Evolutionary conservation across 2,329 filamentous ascomycete genomes (phyloP), one percentile per base, ranked within the genome.

Genomic region (Fusarium odoratissimum): DNA sequence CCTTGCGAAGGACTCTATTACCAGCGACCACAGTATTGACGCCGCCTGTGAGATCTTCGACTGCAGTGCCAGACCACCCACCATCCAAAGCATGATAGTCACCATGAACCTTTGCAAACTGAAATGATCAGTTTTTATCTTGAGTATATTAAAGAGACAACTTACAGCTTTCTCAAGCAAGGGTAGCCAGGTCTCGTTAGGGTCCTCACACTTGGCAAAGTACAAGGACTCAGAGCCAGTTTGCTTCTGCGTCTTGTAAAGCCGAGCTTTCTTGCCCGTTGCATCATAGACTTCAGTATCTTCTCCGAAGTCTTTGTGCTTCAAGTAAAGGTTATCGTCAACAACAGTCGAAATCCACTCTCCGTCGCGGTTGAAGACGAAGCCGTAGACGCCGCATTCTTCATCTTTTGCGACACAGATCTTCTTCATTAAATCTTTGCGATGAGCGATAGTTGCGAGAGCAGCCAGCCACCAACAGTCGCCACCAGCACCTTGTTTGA

Each of bases 391-490:
- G 10, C 91, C 92, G 48, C 83, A 92, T 83, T 78, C 88, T 83
- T 93, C 90, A 71, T 94, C 88, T 9, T 88, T 86, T 11, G 87
- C 89, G 42, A 94, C 89, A 70, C 92, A 94, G 12, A 94, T 85
- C 64, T 86, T 87, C 60, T 91, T 86, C 75, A 94, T 91, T 37
- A 93, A 79, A 5, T 87, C 89, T 57, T 86, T 82, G 71, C 91
- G 89, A 72, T 92, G 92, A 16, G 89, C 90, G 73, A 93, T 87
- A 0, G 91, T 92, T 25, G 90, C 90, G 21, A 94, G 81, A 1
- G 91, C 91, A 8, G 92, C 91, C 78, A 94, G 85, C 79, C 92
- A 90, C 91, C 92, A 94, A 80, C 92, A 94, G 78, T 94, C 91
- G 3, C 92, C 92, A 70, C 88, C 87, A 14, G 68, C 69, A 25